These are phyloP conservation scores for Xylariomycetidae sp. DNA, from an alignment of 2,329 filamentous ascomycete genomes.

Conservation along the genomic window DNA sequence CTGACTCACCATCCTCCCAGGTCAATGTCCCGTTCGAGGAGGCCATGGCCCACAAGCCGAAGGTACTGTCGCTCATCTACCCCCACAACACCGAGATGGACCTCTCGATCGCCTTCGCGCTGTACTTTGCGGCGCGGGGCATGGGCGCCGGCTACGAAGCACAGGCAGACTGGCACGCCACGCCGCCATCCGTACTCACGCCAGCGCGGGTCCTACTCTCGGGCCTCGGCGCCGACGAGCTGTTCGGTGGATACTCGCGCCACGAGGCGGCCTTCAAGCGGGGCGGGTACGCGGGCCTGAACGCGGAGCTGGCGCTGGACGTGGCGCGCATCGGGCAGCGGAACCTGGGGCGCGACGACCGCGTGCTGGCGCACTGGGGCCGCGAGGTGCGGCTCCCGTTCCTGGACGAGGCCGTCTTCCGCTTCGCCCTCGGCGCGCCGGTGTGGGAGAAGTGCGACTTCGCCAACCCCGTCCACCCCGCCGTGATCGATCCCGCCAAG, in stretches of 20 bases:
- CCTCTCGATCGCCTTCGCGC: constrained; percentile 81
- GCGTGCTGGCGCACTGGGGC: constrained; percentile 83
- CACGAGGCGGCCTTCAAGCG: constrained; percentile 72
- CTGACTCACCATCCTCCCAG: too few species aligned
- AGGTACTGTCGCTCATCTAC: constrained; percentile 71
- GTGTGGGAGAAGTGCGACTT: constrained; percentile 90
- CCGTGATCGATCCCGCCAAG: constrained; percentile 68
- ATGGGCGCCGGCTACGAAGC: constrained; percentile 41
- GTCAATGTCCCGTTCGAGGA: constrained; percentile 79
- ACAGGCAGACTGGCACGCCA: constrained; percentile 18
- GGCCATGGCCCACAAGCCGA: constrained; percentile 59
- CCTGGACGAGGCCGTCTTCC: constrained; percentile 80
- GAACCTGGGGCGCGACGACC: constrained; percentile 92
- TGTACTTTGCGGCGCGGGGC: constrained; percentile 92
- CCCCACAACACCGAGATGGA: constrained; percentile 99
- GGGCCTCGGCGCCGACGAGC: constrained; percentile 88
- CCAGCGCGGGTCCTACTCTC: constrained; percentile 80
- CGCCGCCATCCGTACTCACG: constrained; percentile 37
- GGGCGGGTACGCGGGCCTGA: constrained; percentile 61
- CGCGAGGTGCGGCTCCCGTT: constrained; percentile 87
- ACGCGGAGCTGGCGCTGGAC: constrained; percentile 80
- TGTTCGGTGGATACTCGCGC: constrained; percentile 88
- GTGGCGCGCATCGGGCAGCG: constrained; percentile 80
- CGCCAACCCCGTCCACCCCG: constrained; percentile 36
- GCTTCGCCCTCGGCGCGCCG: constrained; percentile 67